These are phyloP conservation scores for Triangularia verruculosa DNA, from an alignment of 2,329 filamentous ascomycete species.

Conservation along the genomic window DNA sequence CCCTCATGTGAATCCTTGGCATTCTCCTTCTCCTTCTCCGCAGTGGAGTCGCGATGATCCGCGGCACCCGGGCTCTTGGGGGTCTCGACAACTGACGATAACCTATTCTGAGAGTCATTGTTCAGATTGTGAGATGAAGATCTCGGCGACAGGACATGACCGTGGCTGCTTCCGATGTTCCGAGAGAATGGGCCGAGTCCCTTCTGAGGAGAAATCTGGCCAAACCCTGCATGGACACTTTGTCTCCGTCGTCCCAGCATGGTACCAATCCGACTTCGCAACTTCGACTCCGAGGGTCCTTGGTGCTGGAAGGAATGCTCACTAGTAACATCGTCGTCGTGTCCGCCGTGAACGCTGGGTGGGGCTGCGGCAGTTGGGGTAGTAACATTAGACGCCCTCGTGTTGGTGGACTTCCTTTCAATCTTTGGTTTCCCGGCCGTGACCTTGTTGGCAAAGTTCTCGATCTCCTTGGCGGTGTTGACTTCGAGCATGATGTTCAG, in stretches of 20 bases:
- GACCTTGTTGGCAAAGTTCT: conserved; percentile 56
- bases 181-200: conserved; percentile 56
- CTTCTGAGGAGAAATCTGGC: conserved; percentile 54
- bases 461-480: conserved; percentile 82
- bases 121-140: conserved; percentile 58
- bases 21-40: conserved; percentile 32
- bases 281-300: conserved; percentile 50
- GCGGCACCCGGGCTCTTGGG: conserved; percentile 40
- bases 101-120: conserved; percentile 46
- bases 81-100: conserved; percentile 58
- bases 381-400: conserved; percentile 39
- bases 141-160: conserved; percentile 54
- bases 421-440: conserved; percentile 44
- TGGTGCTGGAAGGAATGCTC: conserved; percentile 46
- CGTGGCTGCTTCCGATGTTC: conserved; percentile 61
- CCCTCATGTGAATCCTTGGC: conserved; percentile 41
- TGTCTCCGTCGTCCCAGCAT: conserved; percentile 65
- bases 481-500: conserved; percentile 82
- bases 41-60: conserved; percentile 23
- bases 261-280: conserved; percentile 64
- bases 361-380: conserved; percentile 31
- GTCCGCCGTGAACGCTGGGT: conserved; percentile 30
- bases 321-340: conserved; percentile 41
- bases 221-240: conserved; percentile 63
- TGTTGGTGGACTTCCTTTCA: conserved; percentile 39